phyloP scores from a whole-genome alignment of 768 basidiomycete genomes.

The Lyophyllum decastes region DNA sequence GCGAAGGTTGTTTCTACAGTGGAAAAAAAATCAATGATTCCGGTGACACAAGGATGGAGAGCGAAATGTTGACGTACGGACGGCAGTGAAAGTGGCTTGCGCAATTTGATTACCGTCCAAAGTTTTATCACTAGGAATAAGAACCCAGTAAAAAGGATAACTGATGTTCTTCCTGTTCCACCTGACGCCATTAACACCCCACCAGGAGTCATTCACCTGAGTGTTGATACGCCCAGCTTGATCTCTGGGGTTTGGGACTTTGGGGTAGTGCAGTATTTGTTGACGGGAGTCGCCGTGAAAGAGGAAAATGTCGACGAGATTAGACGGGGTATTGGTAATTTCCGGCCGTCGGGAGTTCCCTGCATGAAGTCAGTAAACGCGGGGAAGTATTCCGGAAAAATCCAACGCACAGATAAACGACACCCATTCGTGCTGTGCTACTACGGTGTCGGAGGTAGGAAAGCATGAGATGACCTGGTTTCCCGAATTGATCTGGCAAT shows the following conservation, averaged over 20 bases:
- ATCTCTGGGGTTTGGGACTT: conserved; percentile 46
- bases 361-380: conserved; percentile 28
- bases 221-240: conserved; percentile 54
- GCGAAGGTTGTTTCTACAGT: conserved; percentile 72
- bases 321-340: conserved; percentile 49
- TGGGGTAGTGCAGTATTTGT: conserved; percentile 44
- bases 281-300: conserved; percentile 68
- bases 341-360: conserved; percentile 78
- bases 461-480: conserved; percentile 81
- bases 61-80: conserved; percentile 66
- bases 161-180: conserved; percentile 55
- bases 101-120: conserved; percentile 62
- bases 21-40: conserved; percentile 7
- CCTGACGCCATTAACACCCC: conserved; percentile 49
- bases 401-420: conserved; percentile 75
- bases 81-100: conserved; percentile 75
- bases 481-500: conserved; percentile 59
- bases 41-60: not conserved
- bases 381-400: conserved; percentile 6
- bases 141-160: conserved; percentile 78
- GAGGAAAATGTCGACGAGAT: conserved; percentile 75
- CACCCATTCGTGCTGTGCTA: conserved; percentile 76
- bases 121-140: conserved; percentile 58
- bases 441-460: conserved; percentile 52
- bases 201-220: conserved; percentile 78